A percentile compares a stretch with the other conserved stretches of the same genome.
Conservation (phyloP, 108 stramenopile species). For the Stephanodiscus triporus region DNA sequence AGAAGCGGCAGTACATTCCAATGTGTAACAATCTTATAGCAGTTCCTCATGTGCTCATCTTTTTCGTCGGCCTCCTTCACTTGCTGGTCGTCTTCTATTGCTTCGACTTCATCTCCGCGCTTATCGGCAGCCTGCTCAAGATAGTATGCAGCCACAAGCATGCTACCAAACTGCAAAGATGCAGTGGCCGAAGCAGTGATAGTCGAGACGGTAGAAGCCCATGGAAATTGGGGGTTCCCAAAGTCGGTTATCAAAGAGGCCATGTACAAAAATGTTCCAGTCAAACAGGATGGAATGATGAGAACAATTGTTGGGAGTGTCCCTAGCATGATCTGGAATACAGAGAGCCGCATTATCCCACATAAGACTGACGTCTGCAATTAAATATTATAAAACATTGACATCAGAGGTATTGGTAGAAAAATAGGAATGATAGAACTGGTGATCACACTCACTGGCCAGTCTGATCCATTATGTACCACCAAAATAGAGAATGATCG, state of each 20-base stretch:
- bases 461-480: slow-evolving; percentile 2
- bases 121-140: slow-evolving; percentile 49
- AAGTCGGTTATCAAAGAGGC: slow-evolving; percentile 34
- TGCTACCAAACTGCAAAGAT: slow-evolving; percentile 58
- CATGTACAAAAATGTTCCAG: slow-evolving; percentile 66
- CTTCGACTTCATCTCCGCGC: slow-evolving; percentile 52
- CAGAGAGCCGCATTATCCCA: slow-evolving; percentile 61
- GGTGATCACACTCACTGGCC: slow-evolving; percentile 26
- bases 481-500: background rate
- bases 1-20: slow-evolving; percentile 43
- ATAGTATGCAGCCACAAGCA: slow-evolving; percentile 63
- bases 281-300: slow-evolving; percentile 59
- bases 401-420: background rate
- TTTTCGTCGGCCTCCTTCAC: slow-evolving; percentile 56
- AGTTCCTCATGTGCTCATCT: slow-evolving; percentile 50
- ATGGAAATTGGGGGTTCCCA: slow-evolving; percentile 47
- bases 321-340: slow-evolving; percentile 66
- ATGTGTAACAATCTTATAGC: slow-evolving; percentile 46
- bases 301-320: slow-evolving; percentile 62
- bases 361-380: slow-evolving; percentile 67
- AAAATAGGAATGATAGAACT: background rate
- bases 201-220: slow-evolving; percentile 55
- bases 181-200: slow-evolving; percentile 52
- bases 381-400: background rate
- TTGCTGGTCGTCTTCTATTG: slow-evolving; percentile 51